These are phyloP conservation scores for Dimocarpus longan DNA, from an alignment of 345 rosid species.

Conservation along the genomic window DNA sequence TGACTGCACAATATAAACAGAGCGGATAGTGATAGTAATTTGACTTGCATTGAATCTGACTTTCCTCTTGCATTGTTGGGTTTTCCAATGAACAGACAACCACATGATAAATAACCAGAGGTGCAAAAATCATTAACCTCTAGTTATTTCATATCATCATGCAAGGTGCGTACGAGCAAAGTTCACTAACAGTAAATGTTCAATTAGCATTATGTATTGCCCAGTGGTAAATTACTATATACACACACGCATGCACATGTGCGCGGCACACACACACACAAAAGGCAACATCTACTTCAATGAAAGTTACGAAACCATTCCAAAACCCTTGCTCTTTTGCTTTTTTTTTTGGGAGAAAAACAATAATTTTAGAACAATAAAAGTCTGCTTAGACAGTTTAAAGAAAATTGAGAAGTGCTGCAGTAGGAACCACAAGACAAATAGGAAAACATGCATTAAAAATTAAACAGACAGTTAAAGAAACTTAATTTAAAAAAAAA, in stretches of 20 bases:
- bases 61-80: neutral
- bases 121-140: neutral
- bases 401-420: neutral
- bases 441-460: neutral
- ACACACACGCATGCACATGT: neutral
- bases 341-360: neutral
- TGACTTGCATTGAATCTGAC: neutral
- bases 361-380: neutral
- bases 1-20: neutral
- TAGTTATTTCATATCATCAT: neutral
- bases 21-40: neutral
- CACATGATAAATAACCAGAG: neutral
- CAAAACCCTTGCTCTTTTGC: neutral
- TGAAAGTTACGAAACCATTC: neutral
- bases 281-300: conserved; percentile 4
- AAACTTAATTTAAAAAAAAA: neutral
- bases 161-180: neutral
- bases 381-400: neutral
- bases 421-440: neutral
- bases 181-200: neutral
- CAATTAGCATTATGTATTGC: too few species aligned
- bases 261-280: neutral
- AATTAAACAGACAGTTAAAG: neutral
- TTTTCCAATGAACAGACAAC: neutral
- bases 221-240: neutral